Base-by-base conservation (phyloP, 768 basidiomycete genomes). In the Lactarius sp. region DNA sequence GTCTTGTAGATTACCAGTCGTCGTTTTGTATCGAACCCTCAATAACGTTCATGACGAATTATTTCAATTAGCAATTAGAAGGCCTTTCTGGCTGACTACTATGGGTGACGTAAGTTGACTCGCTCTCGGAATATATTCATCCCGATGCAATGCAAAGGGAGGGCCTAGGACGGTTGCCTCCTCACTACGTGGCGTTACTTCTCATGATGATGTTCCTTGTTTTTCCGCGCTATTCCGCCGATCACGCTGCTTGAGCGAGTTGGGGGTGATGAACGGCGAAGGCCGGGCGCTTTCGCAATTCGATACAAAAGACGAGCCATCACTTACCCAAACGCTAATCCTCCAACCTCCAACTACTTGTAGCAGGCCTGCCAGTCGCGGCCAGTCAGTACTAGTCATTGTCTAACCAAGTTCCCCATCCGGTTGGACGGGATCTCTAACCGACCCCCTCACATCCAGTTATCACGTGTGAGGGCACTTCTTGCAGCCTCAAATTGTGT, bases 1-100 rank as follows among this genome's bases (percentile, higher is more conserved):
- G 50, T 52, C 42, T 47, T 69, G 60, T 66, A 66, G 66, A 66
- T 65, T 46, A 66, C 49, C 42, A 47, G 20, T 20, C 13, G 37
- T 66, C 52, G 62, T 52, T 65, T 59, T 66, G 62, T 66, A 66
- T 66, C 44, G 55, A 63, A 49, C 47, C 34, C 47, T 42, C 49
- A 54, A 55, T 60, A 37, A 63, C 60, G 59, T 52, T 46, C 22
- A 51, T 41, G 50, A 60, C 27, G 9, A 52, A 51, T 20, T 27
- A 22, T 18, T 22, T 27, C 22, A 27, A 6, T 27, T 13, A 9
- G 41, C 22, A 27, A 6, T 27, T 13, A 9, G 41, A 41, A 47
- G 20, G 47, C 46, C 20, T 8, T 47, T 9, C 3, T 16, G 18
- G 46, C 5, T 6, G 12, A 4, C 10, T 16, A 41, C 37, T 37